Base-by-base conservation (phyloP, 1,284 basidiomycete species). In the Veloporphyrellus conicus region DNA sequence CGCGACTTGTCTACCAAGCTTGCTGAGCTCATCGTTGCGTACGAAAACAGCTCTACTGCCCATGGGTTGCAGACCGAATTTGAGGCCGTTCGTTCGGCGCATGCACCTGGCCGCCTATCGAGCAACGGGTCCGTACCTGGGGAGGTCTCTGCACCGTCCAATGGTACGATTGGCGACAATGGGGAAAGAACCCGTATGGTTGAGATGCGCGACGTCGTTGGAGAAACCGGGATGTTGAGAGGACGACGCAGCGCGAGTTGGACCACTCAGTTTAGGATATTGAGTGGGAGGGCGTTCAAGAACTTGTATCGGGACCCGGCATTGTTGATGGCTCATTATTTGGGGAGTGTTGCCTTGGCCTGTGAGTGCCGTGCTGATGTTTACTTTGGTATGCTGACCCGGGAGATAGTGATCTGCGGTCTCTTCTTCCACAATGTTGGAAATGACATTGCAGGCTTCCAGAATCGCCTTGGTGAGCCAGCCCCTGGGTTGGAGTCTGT, bases 201-300 rank as follows among this genome's bases (percentile, higher is more conserved):
- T 22, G 76, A 82, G 58, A 68, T 82, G 49, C 81, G 78, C 5
- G 82, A 88, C 63, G 78, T 86, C 3, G 75, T 74, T 23, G 71
- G 77, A 27, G 87, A 87, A 64, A 85, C 77, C 37, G 73, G 75
- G 41, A 63, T 89, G 47, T 68, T 94, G 57, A 72, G 85, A 27
- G 89, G 89, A 3, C 82, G 90, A 62, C 86, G 87, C 68, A 79
- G 91, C 49, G 95, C 93, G 3, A 85, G 78, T 52, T 92, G 86
- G 77, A 76, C 77, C 49, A 93, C 87, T 18, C 95, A 99, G 71
- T 96, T 99, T 66, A 79, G 79, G 62, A 93, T 98, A 52, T 68
- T 99, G 57, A 94, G 90, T 60, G 93, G 93, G 19, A 71, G 95
- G 49, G 93, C 94, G n/a, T 99, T 98, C 77, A 98, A 98, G 79